Evolutionary conservation across 2,329 filamentous ascomycete species (phyloP).

Genomic region (Talaromyces albobiverticillius): DNA sequence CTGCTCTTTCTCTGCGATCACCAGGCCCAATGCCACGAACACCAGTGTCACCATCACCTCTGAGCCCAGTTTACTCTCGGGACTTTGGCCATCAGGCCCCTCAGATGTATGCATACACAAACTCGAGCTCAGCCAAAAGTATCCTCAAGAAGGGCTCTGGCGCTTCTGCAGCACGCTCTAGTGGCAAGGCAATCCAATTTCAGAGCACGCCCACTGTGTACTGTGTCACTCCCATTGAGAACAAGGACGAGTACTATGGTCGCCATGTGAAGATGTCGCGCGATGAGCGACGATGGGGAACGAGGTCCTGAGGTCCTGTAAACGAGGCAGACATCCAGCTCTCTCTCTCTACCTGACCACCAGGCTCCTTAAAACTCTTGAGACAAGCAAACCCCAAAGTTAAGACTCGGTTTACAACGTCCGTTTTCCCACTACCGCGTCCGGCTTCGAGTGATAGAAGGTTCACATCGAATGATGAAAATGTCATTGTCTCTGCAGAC

Average conservation of each 20-base stretch:
- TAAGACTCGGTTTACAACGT: slow-evolving; percentile 6
- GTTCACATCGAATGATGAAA: slow-evolving; percentile 13
- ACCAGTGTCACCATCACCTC: slow-evolving; percentile 42
- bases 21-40: slow-evolving; percentile 40
- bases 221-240: slow-evolving; percentile 49
- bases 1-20: slow-evolving; percentile 43
- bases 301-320: slow-evolving; percentile 8
- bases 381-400: neutral
- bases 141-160: slow-evolving; percentile 48
- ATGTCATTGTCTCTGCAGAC: neutral
- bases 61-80: slow-evolving; percentile 39
- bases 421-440: slow-evolving; percentile 8
- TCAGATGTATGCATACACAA: slow-evolving; percentile 41
- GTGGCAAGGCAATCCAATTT: slow-evolving; percentile 43
- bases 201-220: slow-evolving; percentile 43
- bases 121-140: slow-evolving; percentile 45
- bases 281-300: slow-evolving; percentile 46
- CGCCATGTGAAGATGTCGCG: slow-evolving; percentile 44
- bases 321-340: neutral
- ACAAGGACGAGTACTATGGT: slow-evolving; percentile 48
- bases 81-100: slow-evolving; percentile 36
- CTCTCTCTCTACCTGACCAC: neutral
- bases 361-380: neutral
- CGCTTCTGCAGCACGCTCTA: slow-evolving; percentile 15
- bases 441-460: slow-evolving; percentile 15